Base-by-base conservation (phyloP, 2,329 filamentous ascomycete genomes). In the Teratosphaeria epicoccoides region DNA sequence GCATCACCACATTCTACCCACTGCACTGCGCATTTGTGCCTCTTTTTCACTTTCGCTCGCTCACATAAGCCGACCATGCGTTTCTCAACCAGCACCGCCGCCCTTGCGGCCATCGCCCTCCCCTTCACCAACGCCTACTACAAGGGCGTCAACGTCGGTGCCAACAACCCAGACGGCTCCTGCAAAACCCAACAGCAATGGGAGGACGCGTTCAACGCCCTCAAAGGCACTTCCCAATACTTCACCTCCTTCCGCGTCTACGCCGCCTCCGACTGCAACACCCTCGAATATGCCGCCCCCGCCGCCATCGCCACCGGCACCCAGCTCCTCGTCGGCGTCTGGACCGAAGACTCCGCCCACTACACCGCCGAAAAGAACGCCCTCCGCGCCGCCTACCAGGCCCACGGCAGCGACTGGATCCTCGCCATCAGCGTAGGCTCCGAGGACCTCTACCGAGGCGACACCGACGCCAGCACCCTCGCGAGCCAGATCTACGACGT, bases 401-500 rank as follows among this genome's bases (percentile, higher is more conserved):
- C 71, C 60, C 73, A 78, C 63, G 81, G 81, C 59, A 63, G 73
- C 52, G 75, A 78, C 61, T 80, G 81, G 65, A 73, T 84, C 58
- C 76, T 83, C 43, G 81, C 80, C 53, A 77, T 84, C 60, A 81
- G 78, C 53, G 81, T 85, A 49, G 83, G 83, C 43, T 80, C 76
- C 62, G 83, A 86, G 72, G 81, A 84, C 61, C 72, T 85, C 40
- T 86, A 85, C 75, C 76, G 83, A 50, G 67, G 65, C 12, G 72
- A 76, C 50, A 71, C 70, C 25, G 59, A 60, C 24, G 69, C 72
- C 4, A 61, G 58, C 29, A 68, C 62, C 1, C 64, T 76, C 6
- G 72, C 72, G 4, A 55, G 67, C 40, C 70, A 76, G 55, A 76
- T 76, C 50, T 71, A 75, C 59, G 75, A 79, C 50, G 72, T 79